Percentiles rank a stretch among this genome's conserved stretches.
These are phyloP conservation scores for Prinsepia uniflora DNA, from an alignment of 306 rosid species.

Conservation along the genomic window DNA sequence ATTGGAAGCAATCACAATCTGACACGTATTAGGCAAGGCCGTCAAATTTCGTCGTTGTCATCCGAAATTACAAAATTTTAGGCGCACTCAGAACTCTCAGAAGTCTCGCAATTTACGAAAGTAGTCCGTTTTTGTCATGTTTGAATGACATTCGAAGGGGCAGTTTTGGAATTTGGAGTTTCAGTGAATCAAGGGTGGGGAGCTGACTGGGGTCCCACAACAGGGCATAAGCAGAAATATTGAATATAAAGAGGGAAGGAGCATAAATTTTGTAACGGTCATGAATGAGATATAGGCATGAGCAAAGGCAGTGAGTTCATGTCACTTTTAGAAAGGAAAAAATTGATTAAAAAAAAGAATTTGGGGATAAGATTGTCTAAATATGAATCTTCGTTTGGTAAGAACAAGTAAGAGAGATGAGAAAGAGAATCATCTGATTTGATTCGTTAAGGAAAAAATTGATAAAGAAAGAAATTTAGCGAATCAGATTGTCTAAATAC, in stretches of 20 bases:
- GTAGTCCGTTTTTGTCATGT: not conserved
- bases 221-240: not conserved
- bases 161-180: not conserved
- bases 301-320: not conserved
- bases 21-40: constrained; percentile 9
- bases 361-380: not conserved
- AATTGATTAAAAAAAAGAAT: not conserved
- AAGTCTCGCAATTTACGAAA: constrained; percentile 6
- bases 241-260: not conserved
- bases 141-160: not conserved
- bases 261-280: constrained; percentile 13
- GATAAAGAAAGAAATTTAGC: not conserved
- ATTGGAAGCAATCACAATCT: not conserved
- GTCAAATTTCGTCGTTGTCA: not conserved
- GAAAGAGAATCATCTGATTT: no score
- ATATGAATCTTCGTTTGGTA: no score
- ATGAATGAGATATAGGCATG: not conserved
- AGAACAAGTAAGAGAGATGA: no score
- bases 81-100: not conserved
- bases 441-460: no score
- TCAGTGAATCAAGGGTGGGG: constrained; percentile 10
- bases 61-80: not conserved
- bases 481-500: not conserved
- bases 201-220: not conserved
- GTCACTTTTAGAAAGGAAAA: not conserved